A percentile compares a stretch with the other conserved stretches of the same genome.
Evolutionary conservation across 352 stramenopile genomes (phyloP).

Genomic region (Phytophthora fragariaefolia): DNA sequence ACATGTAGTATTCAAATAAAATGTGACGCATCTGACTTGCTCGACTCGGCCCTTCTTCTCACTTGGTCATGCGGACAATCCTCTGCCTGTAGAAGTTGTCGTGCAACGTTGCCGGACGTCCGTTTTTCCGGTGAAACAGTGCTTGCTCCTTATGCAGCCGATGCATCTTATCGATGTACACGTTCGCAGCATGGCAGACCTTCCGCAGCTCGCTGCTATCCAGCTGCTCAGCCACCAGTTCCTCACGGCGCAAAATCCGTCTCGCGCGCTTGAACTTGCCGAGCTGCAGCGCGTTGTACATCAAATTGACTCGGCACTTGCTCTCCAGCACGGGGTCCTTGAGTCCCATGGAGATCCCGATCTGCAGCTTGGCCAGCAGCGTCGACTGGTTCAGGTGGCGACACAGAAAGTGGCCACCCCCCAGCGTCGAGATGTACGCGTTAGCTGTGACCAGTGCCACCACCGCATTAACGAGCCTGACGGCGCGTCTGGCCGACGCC

Average conservation of each 20-base stretch:
- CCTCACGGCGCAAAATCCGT: slow-evolving; percentile 58
- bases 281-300: slow-evolving; percentile 79
- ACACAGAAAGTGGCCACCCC: slow-evolving; percentile 83
- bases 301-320: slow-evolving; percentile 85
- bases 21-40: background rate
- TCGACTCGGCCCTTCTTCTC: slow-evolving; percentile 13
- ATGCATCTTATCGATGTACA: slow-evolving; percentile 78
- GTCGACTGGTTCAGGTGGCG: slow-evolving; percentile 75
- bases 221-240: slow-evolving; percentile 51
- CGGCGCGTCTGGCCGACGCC: slow-evolving; percentile 65
- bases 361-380: slow-evolving; percentile 80
- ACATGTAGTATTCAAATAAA: too few relatives aligned
- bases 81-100: slow-evolving; percentile 88
- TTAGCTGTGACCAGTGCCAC: slow-evolving; percentile 83
- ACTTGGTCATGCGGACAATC: slow-evolving; percentile 69
- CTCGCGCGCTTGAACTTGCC: slow-evolving; percentile 67
- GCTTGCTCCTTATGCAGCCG: slow-evolving; percentile 63
- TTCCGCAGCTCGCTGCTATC: slow-evolving; percentile 62
- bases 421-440: slow-evolving; percentile 85
- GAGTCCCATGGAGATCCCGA: slow-evolving; percentile 75
- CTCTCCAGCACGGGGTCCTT: slow-evolving; percentile 79
- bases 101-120: slow-evolving; percentile 38
- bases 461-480: slow-evolving; percentile 71
- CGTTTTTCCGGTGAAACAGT: slow-evolving; percentile 36
- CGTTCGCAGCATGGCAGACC: slow-evolving; percentile 62